phyloP scores from a whole-genome alignment of 495 filamentous ascomycete genomes.

The Penicillium tannophilum region DNA sequence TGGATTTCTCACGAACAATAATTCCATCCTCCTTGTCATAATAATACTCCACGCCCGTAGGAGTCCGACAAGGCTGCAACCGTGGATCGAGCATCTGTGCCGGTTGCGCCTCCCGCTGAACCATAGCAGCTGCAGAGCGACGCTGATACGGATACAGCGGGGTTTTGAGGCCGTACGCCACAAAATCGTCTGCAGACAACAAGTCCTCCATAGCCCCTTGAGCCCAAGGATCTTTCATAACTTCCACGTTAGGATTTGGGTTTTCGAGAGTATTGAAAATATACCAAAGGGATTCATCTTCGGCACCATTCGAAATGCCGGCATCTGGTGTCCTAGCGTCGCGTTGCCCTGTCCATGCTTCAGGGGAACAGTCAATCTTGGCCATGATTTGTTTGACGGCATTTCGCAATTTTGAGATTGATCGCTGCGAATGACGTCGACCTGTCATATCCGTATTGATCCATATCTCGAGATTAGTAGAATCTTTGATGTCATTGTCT shows the following conservation, averaged over 20 bases:
- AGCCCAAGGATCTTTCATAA: constrained; percentile 56
- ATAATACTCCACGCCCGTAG: constrained; percentile 66
- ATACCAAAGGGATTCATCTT: constrained; percentile 70
- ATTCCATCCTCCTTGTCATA: constrained; percentile 66
- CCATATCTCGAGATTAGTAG: constrained; percentile 55
- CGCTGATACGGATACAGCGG: constrained; percentile 77
- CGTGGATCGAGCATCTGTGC: constrained; percentile 72
- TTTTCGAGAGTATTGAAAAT: constrained; percentile 85
- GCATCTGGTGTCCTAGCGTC: constrained; percentile 4
- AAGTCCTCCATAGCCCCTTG: constrained; percentile 64
- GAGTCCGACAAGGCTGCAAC: constrained; percentile 57
- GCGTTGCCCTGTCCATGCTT: constrained; percentile 58
- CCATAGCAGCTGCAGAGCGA: constrained; percentile 80
- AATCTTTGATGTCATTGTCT: constrained; percentile 16
- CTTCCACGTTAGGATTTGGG: constrained; percentile 59
- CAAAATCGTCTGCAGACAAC: constrained; percentile 40
- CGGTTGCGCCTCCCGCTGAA: constrained; percentile 75
- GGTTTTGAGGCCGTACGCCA: constrained; percentile 65
- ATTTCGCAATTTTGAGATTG: constrained; percentile 42
- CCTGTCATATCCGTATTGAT: constrained; percentile 68
- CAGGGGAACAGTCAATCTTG: constrained; percentile 55
- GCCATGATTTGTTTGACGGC: constrained; percentile 54
- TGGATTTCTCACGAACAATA: constrained; percentile 61
- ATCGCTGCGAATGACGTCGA: constrained; percentile 48
- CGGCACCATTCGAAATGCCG: constrained; percentile 20